Evolutionary conservation across 192 early-diverging fungal genomes (phyloP).

Genomic region (Neocallimastix lanati): DNA sequence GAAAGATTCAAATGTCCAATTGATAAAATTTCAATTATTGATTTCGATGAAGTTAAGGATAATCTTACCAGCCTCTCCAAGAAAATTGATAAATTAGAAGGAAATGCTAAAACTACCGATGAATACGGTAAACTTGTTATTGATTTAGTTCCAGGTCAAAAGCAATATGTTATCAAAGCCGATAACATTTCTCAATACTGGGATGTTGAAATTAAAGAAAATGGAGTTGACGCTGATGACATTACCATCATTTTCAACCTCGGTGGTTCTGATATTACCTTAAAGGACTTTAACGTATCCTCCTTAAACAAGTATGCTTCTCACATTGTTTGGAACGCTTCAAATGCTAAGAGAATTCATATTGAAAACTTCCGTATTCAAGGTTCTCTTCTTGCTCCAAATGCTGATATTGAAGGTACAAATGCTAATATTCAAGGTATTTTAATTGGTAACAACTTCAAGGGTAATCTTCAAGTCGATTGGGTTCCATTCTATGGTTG

Average conservation of each 20-base stretch:
- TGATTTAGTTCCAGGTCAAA: not conserved
- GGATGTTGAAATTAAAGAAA: not conserved
- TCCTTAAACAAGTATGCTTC: not conserved
- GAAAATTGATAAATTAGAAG: not conserved
- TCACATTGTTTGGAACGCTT: not conserved
- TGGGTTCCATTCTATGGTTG: not conserved
- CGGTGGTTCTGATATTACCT: not conserved
- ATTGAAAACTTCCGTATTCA: not conserved
- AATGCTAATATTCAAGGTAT: not conserved
- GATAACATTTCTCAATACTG: not conserved
- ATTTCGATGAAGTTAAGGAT: not conserved
- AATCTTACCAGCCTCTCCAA: not conserved
- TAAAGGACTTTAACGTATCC: not conserved
- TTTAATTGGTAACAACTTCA: not conserved
- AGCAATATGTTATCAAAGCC: not conserved
- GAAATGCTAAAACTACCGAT: not conserved
- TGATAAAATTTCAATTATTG: not conserved
- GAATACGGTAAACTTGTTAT: not conserved
- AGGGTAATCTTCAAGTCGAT: not conserved
- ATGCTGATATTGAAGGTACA: not conserved
- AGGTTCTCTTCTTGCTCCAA: not conserved
- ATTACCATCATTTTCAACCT: not conserved
- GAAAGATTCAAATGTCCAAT: not conserved
- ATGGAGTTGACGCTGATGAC: not conserved
- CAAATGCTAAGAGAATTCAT: not conserved